Evolutionary conservation across 106 monocot species (phyloP), one percentile per base, ranked within the genome.

Genomic region (Alisma plantagoaquatica): DNA sequence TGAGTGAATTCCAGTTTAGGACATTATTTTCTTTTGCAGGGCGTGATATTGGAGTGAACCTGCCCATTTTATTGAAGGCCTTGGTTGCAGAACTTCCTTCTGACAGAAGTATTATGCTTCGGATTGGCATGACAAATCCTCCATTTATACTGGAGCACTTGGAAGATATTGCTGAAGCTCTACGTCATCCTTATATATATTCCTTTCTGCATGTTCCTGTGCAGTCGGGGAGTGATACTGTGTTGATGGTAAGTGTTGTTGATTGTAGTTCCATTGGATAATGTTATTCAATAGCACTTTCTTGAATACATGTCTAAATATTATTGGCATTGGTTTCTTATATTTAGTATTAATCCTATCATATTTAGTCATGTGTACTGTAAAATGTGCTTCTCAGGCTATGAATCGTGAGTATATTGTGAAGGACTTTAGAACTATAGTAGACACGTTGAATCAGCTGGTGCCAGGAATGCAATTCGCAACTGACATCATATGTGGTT

Each of bases 51-150:
- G 79, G 89, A 57, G 70, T 61, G 50, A 98, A 90, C 55, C 89
- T 98, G 81, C 98, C 90, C 46, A 62, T 69, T 57, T 69, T 99
- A 54, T 56, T 99, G 29, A 86, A 86, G 61, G 79, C 86, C 51
- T 70, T 99, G 43, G 62, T 80, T 55, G 79, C 65, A 21, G 89
- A 86, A 63, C 98, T 99, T 69, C 98, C 90, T 28, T 27, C 67
- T 47, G 86, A 99, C 66, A 62, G 82, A 82, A 99, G 98, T 59
- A 91, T 90, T 30, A 99, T 99, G 98, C 79, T 99, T 69, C 78
- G 98, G 21, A 83, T 99, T 55, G 98, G 98, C 70, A 98, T 98
- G 96, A 98, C 96, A 6, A 98, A 98, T 72, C 96, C 96, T 71
- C 96, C 96, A 66, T 99, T 66, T 63, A 99, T 99, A 77, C 62